These are phyloP conservation scores for Rhodotorula diobovata DNA, from an alignment of 768 basidiomycete genomes.

Conservation along the genomic window DNA sequence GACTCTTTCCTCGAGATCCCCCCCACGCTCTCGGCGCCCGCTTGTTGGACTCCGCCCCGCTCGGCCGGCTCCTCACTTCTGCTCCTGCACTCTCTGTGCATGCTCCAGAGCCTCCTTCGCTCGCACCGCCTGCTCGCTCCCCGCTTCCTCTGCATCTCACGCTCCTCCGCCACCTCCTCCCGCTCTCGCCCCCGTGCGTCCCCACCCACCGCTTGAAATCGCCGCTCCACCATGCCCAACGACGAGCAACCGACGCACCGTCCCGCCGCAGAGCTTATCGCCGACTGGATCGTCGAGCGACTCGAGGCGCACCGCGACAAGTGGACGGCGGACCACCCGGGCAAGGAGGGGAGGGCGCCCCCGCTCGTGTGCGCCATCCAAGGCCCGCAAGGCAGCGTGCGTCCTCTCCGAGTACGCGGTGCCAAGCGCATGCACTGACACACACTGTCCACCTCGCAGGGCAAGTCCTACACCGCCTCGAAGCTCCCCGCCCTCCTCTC, in stretches of 20 bases:
- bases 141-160: neutral
- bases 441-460: constrained; percentile 25
- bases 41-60: too few relatives aligned
- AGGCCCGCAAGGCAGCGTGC: constrained; percentile 78
- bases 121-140: too few relatives aligned
- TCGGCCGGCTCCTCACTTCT: too few relatives aligned
- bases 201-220: too few relatives aligned
- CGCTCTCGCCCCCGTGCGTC: too few relatives aligned
- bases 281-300: constrained; percentile 26
- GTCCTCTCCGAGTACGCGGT: neutral
- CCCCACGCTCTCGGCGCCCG: too few relatives aligned
- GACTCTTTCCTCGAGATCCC: too few relatives aligned
- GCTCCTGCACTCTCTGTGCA: too few relatives aligned
- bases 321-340: neutral
- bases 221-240: neutral
- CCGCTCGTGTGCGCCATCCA: constrained; percentile 84
- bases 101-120: too few relatives aligned
- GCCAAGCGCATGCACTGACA: too few relatives aligned
- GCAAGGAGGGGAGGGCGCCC: neutral
- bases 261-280: neutral
- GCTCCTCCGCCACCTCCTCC: neutral
- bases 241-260: neutral
- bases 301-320: constrained; percentile 13
- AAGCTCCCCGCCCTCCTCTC: constrained; percentile 63
- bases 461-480: constrained; percentile 78